Percentiles rank a stretch among this genome's conserved stretches.
Conservation (phyloP, 345 rosid genomes). For the Gynandropsis gynandra region DNA sequence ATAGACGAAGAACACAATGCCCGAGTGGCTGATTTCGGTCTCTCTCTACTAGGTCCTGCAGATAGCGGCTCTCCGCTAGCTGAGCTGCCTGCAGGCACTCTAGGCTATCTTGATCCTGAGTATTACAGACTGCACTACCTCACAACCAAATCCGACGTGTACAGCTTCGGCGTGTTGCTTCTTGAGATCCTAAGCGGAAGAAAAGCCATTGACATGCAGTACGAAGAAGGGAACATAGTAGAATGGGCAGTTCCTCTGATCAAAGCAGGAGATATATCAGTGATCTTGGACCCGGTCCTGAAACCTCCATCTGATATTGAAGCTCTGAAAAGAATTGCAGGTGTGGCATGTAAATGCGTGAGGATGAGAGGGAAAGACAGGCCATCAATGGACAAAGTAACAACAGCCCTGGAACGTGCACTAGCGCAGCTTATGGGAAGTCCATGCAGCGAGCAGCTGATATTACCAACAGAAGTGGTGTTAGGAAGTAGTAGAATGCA, state of each 20-base stretch:
- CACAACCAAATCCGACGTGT: slow-evolving; percentile 92
- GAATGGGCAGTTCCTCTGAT: slow-evolving; percentile 98
- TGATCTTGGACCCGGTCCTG: slow-evolving; percentile 63
- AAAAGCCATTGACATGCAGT: slow-evolving; percentile 96
- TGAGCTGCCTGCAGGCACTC: slow-evolving; percentile 93
- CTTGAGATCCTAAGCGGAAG: slow-evolving; percentile 86
- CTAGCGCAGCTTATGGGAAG: slow-evolving; percentile 91
- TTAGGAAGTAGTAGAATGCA: slow-evolving; percentile 89
- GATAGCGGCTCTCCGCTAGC: slow-evolving; percentile 84
- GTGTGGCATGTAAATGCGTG: slow-evolving; percentile 88
- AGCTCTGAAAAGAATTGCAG: slow-evolving; percentile 76
- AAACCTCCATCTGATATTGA: slow-evolving; percentile 64
- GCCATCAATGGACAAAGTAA: slow-evolving; percentile 96
- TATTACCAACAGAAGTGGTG: slow-evolving; percentile 88
- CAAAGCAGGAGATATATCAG: slow-evolving; percentile 62
- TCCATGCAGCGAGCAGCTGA: slow-evolving; percentile 82
- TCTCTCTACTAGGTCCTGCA: slow-evolving; percentile 78
- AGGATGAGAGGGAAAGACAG: slow-evolving; percentile 96
- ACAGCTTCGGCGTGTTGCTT: slow-evolving; percentile 89
- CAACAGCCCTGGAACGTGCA: slow-evolving; percentile 77
- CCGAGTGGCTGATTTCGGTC: slow-evolving; percentile 93
- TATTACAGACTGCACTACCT: slow-evolving; percentile 93
- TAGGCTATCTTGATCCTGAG: slow-evolving; percentile 96
- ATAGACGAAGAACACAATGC: slow-evolving; percentile 99
- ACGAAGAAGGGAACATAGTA: slow-evolving; percentile 89